Percentiles rank a stretch among this genome's conserved stretches.
These are phyloP conservation scores for Penicillium sp. DNA, from an alignment of 2,329 filamentous ascomycete species.

Conservation along the genomic window DNA sequence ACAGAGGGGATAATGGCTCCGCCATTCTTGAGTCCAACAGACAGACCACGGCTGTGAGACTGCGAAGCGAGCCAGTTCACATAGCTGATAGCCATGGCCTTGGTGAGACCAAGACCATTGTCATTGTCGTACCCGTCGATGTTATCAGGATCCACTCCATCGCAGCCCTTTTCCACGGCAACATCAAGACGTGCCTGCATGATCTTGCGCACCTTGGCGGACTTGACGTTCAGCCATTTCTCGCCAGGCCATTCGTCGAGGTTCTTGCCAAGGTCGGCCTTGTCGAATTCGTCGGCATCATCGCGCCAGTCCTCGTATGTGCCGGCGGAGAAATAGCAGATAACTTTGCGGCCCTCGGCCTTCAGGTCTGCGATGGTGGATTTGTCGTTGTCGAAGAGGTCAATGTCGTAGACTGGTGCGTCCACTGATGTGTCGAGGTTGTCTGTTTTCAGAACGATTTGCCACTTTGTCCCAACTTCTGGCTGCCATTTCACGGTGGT, in stretches of 20 bases:
- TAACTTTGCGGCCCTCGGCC: constrained; percentile 58
- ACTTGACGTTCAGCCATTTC: constrained; percentile 61
- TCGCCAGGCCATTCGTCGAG: constrained; percentile 65
- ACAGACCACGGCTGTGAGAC: constrained; percentile 54
- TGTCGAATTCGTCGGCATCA: constrained; percentile 55
- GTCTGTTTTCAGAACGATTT: constrained; percentile 54
- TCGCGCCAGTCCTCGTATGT: constrained; percentile 62
- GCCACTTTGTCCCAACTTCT: constrained; percentile 53
- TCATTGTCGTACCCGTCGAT: constrained; percentile 64
- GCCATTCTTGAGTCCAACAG: constrained; percentile 67
- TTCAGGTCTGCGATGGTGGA: constrained; percentile 48
- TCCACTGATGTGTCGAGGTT: constrained; percentile 46
- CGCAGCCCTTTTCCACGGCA: constrained; percentile 60
- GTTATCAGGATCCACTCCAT: constrained; percentile 69
- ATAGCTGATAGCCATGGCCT: constrained; percentile 55
- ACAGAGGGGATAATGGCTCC: constrained; percentile 55
- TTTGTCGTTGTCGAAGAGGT: constrained; percentile 53
- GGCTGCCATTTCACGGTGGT: constrained; percentile 51
- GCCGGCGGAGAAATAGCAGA: constrained; percentile 73
- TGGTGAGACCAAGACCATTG: constrained; percentile 59
- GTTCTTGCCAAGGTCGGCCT: constrained; percentile 54
- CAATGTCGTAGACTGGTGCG: constrained; percentile 59
- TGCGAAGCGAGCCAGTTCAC: constrained; percentile 58
- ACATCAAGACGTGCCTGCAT: constrained; percentile 60
- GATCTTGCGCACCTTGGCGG: constrained; percentile 57